Conservation (phyloP, 1,139 yeast genomes). For the Meyerozyma athensensis region DNA sequence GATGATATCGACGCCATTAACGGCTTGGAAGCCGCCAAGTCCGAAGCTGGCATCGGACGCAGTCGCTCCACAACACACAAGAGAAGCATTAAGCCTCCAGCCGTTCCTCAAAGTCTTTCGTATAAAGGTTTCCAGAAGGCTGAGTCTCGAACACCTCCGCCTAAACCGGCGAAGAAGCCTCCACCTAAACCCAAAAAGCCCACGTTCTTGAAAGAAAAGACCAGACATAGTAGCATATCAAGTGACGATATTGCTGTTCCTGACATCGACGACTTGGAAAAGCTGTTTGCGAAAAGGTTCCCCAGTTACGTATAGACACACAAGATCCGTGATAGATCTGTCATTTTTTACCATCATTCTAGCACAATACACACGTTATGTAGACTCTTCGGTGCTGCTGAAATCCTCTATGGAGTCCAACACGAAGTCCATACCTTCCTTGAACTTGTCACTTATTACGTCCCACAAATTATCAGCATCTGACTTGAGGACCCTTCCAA, state of each 20-base stretch:
- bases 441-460: conserved; percentile 74
- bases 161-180: conserved; percentile 28
- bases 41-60: background rate
- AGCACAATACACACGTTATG: background rate
- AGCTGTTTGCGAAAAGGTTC: conserved; percentile 47
- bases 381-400: conserved; percentile 18
- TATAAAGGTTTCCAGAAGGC: background rate
- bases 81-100: background rate
- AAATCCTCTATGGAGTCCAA: conserved; percentile 66
- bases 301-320: conserved; percentile 44
- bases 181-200: conserved; percentile 67
- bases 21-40: conserved; percentile 7
- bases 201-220: conserved; percentile 35
- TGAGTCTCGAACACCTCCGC: background rate
- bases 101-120: background rate
- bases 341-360: background rate
- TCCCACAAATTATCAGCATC: conserved; percentile 71
- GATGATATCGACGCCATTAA: conserved; percentile 42
- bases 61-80: background rate
- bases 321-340: background rate
- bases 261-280: conserved; percentile 53
- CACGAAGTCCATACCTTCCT: conserved; percentile 80
- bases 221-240: conserved; percentile 30
- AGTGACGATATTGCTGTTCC: conserved; percentile 43
- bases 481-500: conserved; percentile 80